Evolutionary conservation across 2,329 filamentous ascomycete genomes (phyloP).

Genomic region (Albifimbria verrucaria): DNA sequence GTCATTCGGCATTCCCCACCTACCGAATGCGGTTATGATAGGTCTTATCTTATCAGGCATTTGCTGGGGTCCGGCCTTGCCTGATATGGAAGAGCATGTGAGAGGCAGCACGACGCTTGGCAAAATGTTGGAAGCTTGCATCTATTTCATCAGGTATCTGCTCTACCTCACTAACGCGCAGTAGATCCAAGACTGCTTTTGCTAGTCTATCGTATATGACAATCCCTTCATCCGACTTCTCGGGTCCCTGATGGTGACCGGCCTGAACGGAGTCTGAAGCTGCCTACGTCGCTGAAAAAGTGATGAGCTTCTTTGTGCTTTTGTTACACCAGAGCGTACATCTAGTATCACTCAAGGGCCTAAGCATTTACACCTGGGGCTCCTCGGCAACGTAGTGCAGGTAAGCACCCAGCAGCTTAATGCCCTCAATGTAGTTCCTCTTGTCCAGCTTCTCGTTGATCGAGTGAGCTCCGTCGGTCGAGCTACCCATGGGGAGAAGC

Average conservation of each 20-base stretch:
- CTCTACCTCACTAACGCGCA: neutral
- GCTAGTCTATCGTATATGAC: no score
- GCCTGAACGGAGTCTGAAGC: no score
- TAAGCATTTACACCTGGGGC: conserved; percentile 47
- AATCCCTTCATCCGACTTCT: no score
- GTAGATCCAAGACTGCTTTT: no score
- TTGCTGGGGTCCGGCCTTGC: neutral
- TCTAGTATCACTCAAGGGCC: conserved; percentile 4
- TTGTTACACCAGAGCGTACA: conserved; percentile 1
- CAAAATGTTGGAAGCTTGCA: neutral
- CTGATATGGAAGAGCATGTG: neutral
- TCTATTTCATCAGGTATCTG: neutral
- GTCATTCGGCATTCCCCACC: neutral
- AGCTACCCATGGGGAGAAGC: conserved; percentile 93
- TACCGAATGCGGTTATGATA: neutral
- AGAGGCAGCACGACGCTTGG: neutral
- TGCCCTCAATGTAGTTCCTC: conserved; percentile 97
- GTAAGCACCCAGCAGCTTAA: conserved; percentile 91
- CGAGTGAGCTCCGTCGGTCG: conserved; percentile 92
- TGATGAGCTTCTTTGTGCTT: neutral
- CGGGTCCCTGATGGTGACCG: no score
- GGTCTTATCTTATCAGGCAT: neutral
- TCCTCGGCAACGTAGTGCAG: conserved; percentile 95
- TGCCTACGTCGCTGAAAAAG: no score
- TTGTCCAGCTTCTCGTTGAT: conserved; percentile 99